A percentile compares a stretch with the other conserved stretches of the same genome.
These are phyloP conservation scores for Draba incana DNA, from an alignment of 345 rosid species.

Conservation along the genomic window DNA sequence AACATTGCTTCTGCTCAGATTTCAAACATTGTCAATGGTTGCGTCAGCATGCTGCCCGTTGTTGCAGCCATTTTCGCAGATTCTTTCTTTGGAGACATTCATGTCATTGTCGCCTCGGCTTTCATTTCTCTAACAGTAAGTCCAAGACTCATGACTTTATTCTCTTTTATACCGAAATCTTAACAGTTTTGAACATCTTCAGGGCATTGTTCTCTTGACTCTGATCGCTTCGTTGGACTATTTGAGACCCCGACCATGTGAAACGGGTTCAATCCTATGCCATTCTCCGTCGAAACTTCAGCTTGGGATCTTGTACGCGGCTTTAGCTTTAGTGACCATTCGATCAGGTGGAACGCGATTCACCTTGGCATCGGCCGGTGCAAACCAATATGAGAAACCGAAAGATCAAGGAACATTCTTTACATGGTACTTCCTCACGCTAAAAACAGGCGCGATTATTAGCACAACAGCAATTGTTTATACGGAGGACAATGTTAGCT, in stretches of 20 bases:
- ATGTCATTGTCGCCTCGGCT: constrained; percentile 41
- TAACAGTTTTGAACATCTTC: neutral
- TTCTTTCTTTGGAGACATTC: constrained; percentile 46
- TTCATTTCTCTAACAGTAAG: constrained; percentile 46
- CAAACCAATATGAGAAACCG: constrained; percentile 50
- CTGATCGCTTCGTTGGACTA: constrained; percentile 40
- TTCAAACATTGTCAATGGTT: constrained; percentile 40
- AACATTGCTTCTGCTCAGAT: constrained; percentile 52
- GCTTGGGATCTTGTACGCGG: constrained; percentile 45
- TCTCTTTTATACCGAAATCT: neutral
- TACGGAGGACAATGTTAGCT: constrained; percentile 51
- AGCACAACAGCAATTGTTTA: constrained; percentile 47
- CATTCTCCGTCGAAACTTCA: constrained; percentile 43
- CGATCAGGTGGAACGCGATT: constrained; percentile 48
- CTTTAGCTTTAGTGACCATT: constrained; percentile 40
- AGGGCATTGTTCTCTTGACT: constrained; percentile 51
- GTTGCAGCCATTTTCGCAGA: constrained; percentile 54
- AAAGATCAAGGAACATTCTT: constrained; percentile 50
- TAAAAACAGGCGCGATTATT: constrained; percentile 28
- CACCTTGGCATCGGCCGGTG: constrained; percentile 47
- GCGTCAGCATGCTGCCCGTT: constrained; percentile 41
- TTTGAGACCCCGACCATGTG: constrained; percentile 47
- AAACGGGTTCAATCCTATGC: constrained; percentile 39
- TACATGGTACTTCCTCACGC: constrained; percentile 50
- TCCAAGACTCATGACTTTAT: neutral